Percentiles rank a stretch among this genome's conserved stretches.
phyloP scores from a whole-genome alignment of 768 basidiomycete species.

The Mycena kentingensis region DNA sequence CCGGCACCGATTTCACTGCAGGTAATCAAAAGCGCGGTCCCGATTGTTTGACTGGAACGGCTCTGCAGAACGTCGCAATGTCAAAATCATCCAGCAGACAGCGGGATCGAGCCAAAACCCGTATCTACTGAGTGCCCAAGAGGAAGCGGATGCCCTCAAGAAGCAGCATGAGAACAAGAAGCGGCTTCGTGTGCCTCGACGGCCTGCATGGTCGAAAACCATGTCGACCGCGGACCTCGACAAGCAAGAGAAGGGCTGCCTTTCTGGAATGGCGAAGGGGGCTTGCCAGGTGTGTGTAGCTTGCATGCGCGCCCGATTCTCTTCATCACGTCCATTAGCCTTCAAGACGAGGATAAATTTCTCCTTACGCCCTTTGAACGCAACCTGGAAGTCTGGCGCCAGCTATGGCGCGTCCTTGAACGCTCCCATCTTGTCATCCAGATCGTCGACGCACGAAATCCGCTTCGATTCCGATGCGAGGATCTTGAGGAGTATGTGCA shows the following conservation, averaged over 20 bases:
- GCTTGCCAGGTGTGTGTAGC: conserved; percentile 75
- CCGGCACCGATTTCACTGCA: conserved; percentile 94
- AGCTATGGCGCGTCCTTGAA: conserved; percentile 96
- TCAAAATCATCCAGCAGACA: conserved; percentile 72
- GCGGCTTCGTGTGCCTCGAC: conserved; percentile 81
- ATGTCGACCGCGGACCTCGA: conserved; percentile 83
- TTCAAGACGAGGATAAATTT: conserved; percentile 85
- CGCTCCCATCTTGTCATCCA: conserved; percentile 93
- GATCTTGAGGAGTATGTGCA: conserved; percentile 85
- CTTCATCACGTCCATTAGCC: conserved; percentile 47
- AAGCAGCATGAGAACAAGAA: conserved; percentile 76
- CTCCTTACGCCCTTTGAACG: conserved; percentile 97
- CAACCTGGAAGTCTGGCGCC: conserved; percentile 97
- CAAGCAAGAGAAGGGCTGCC: conserved; percentile 81
- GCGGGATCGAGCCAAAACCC: conserved; percentile 70
- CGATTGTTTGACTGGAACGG: no score
- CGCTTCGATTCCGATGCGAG: conserved; percentile 87
- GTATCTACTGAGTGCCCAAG: conserved; percentile 78
- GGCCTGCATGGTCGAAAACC: conserved; percentile 85
- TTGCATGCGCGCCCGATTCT: background rate
- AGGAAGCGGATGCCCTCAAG: conserved; percentile 73
- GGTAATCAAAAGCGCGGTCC: no score
- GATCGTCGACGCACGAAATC: conserved; percentile 96
- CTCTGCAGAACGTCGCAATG: conserved; percentile 68
- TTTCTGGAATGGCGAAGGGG: conserved; percentile 94